Conservation (phyloP, 345 rosid genomes). For the Lumnitzera racemosa region DNA sequence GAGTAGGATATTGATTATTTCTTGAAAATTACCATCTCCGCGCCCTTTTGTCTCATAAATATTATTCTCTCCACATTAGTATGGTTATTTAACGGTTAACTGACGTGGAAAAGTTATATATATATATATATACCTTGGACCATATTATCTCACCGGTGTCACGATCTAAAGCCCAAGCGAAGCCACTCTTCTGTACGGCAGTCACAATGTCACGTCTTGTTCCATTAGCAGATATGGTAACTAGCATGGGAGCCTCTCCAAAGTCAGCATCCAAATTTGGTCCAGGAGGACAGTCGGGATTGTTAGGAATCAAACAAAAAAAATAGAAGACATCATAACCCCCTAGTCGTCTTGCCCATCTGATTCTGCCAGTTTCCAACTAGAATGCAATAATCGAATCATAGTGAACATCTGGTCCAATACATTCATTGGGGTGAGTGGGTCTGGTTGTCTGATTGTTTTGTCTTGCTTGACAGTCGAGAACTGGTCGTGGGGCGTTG, state of each 20-base stretch:
- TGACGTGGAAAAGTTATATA: background rate
- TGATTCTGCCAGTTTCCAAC: conserved; percentile 21
- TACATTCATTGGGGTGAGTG: conserved; percentile 28
- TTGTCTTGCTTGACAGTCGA: conserved; percentile 28
- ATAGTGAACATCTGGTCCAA: conserved; percentile 23
- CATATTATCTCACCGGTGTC: conserved; percentile 28
- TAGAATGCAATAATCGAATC: conserved; percentile 27
- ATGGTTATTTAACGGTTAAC: too few species aligned
- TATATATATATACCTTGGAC: conserved; percentile 28
- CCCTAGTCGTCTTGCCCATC: conserved; percentile 32
- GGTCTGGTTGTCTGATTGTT: conserved; percentile 31
- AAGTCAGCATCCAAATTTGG: conserved; percentile 51
- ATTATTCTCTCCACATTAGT: too few species aligned
- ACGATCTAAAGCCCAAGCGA: conserved; percentile 42
- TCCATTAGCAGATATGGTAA: conserved; percentile 14
- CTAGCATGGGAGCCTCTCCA: conserved; percentile 37
- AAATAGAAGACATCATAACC: conserved; percentile 36
- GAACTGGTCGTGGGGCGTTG: conserved; percentile 25
- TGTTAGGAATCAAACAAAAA: conserved; percentile 30
- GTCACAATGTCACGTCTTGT: conserved; percentile 14
- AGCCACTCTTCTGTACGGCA: conserved; percentile 42
- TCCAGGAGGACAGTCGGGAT: conserved; percentile 42
- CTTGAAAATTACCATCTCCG: too few species aligned
- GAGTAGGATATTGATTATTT: too few species aligned
- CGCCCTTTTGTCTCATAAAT: too few species aligned